Conservation (phyloP, 139 green algal genomes). For the Auxenochlorella pyrenoidosa region DNA sequence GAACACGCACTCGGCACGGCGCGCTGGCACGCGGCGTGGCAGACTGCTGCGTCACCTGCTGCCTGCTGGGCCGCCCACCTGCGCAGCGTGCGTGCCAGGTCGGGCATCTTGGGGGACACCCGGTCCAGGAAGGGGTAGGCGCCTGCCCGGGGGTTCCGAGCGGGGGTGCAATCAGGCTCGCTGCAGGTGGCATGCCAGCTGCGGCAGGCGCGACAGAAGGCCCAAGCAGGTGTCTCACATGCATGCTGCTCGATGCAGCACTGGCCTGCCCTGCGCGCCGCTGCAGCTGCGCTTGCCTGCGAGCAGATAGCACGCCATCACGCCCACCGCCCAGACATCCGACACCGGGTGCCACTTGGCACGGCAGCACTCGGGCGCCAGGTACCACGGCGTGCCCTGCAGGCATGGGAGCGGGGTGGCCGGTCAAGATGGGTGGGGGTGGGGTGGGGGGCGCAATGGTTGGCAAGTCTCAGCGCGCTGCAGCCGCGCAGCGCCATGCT, state of each 20-base stretch:
- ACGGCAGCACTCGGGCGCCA: slow-evolving; percentile 82
- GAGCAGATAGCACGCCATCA: slow-evolving; percentile 91
- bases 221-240: too few relatives aligned
- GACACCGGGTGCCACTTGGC: slow-evolving; percentile 72
- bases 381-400: slow-evolving; percentile 47
- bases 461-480: not conserved
- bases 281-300: slow-evolving; percentile 41
- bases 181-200: not conserved
- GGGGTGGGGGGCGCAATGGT: not conserved
- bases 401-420: too few relatives aligned
- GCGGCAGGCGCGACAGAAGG: not conserved
- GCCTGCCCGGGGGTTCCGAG: not conserved
- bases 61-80: not conserved
- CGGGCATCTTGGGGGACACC: slow-evolving; percentile 31
- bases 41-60: too few relatives aligned
- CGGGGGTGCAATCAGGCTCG: too few relatives aligned
- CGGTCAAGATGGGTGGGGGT: too few relatives aligned
- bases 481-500: not conserved
- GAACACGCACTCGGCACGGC: too few relatives aligned
- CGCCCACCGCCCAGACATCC: slow-evolving; percentile 87
- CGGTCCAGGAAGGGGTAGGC: slow-evolving; percentile 52
- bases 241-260: not conserved
- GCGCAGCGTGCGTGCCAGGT: slow-evolving; percentile 41
- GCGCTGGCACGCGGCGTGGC: too few relatives aligned
- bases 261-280: not conserved